These are phyloP conservation scores for Corrigiola litoralis DNA, from an alignment of 179 eudicot genomes.

Conservation along the genomic window DNA sequence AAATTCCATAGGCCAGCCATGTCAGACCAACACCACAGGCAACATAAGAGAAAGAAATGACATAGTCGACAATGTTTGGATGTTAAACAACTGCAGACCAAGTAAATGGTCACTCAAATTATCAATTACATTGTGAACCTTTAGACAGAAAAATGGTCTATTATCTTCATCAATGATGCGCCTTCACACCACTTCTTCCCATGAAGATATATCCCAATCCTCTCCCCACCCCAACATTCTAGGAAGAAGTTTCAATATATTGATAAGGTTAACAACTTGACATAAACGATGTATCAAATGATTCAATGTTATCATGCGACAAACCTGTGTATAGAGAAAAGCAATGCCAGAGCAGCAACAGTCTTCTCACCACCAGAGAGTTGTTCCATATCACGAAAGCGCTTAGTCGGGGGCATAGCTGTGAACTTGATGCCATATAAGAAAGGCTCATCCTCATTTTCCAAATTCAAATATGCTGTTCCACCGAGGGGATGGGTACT, in stretches of 20 bases:
- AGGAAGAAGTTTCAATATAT: background rate
- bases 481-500: constrained; percentile 87
- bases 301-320: background rate
- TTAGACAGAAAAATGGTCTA: background rate
- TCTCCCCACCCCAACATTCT: background rate
- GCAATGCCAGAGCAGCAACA: constrained; percentile 96
- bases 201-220: background rate
- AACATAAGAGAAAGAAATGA: background rate
- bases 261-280: background rate
- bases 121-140: background rate
- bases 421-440: constrained; percentile 84
- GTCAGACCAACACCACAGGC: background rate
- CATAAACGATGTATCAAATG: background rate
- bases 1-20: background rate
- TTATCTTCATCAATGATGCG: background rate
- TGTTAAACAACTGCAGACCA: background rate
- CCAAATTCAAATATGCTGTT: constrained; percentile 88
- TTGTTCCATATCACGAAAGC: constrained; percentile 96
- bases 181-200: background rate
- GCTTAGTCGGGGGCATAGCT: constrained; percentile 99
- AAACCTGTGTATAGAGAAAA: constrained; percentile 96
- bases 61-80: background rate
- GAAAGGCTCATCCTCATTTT: constrained; percentile 91
- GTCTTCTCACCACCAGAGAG: constrained; percentile 99
- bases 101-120: background rate